These are phyloP conservation scores for Daldinia grandis DNA, from an alignment of 495 filamentous ascomycete genomes.

Conservation along the genomic window DNA sequence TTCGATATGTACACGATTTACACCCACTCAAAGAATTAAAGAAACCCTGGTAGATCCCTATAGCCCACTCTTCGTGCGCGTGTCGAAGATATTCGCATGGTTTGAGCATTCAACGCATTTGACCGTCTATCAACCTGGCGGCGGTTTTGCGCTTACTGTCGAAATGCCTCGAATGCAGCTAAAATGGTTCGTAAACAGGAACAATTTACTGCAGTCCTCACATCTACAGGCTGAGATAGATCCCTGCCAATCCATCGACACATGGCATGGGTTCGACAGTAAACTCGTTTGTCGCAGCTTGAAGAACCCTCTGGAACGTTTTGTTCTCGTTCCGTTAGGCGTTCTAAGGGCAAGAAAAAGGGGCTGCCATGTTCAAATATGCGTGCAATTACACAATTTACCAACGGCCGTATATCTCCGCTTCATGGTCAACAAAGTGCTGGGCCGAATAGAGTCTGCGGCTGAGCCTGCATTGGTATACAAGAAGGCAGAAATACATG, in stretches of 20 bases:
- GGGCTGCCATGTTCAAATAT: slow-evolving; percentile 44
- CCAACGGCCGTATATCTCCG: slow-evolving; percentile 45
- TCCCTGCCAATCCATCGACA: slow-evolving; percentile 57
- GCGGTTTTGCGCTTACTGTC: slow-evolving; percentile 41
- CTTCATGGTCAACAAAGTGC: slow-evolving; percentile 56
- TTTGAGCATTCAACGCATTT: slow-evolving; percentile 45
- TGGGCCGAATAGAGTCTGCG: slow-evolving; percentile 58
- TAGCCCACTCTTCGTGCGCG: slow-evolving; percentile 37
- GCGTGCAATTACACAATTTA: not conserved
- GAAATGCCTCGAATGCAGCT: slow-evolving; percentile 52
- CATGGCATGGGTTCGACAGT: slow-evolving; percentile 57
- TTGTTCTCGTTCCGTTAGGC: slow-evolving; percentile 50
- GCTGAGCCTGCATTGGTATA: slow-evolving; percentile 57
- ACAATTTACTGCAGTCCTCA: slow-evolving; percentile 51
- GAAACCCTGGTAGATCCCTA: slow-evolving; percentile 44
- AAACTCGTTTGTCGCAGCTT: slow-evolving; percentile 54
- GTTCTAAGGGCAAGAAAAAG: slow-evolving; percentile 13
- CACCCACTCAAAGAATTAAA: not conserved
- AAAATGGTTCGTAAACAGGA: slow-evolving; percentile 47
- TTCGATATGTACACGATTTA: slow-evolving; percentile 29
- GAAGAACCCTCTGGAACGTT: slow-evolving; percentile 43
- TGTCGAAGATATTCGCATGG: slow-evolving; percentile 48
- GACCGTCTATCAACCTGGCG: slow-evolving; percentile 47
- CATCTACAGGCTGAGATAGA: slow-evolving; percentile 55
- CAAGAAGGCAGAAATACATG: slow-evolving; percentile 64